These are phyloP conservation scores for Phytophthora constricta DNA, from an alignment of 352 stramenopile species.

Conservation along the genomic window DNA sequence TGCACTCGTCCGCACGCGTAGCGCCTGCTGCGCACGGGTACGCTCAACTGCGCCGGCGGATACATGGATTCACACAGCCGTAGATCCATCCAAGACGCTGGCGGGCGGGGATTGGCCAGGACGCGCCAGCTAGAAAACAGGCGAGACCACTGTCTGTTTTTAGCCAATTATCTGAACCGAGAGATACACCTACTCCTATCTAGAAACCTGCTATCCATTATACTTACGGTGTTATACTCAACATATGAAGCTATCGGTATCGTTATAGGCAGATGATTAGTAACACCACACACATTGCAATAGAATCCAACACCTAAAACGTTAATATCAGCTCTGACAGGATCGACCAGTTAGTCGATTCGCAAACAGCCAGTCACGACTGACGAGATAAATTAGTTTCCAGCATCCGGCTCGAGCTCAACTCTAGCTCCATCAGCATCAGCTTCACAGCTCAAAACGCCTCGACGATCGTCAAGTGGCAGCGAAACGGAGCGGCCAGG, in stretches of 20 bases:
- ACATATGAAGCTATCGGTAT: too few relatives aligned
- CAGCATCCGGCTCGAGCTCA: not conserved
- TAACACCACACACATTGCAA: not conserved
- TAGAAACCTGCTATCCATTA: not conserved
- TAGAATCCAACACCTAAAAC: not conserved
- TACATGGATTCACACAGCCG: conserved; percentile 16
- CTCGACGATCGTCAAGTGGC: not conserved
- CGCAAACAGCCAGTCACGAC: not conserved
- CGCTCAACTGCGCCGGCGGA: conserved; percentile 13
- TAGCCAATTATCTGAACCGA: too few relatives aligned
- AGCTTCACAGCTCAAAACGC: not conserved
- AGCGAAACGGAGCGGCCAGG: not conserved
- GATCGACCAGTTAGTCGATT: not conserved
- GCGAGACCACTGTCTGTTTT: not conserved
- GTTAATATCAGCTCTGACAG: too few relatives aligned
- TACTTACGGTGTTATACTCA: too few relatives aligned
- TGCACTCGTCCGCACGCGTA: not conserved
- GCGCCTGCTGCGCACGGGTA: not conserved
- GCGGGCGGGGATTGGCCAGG: conserved; percentile 19
- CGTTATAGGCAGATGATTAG: not conserved
- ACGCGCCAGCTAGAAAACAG: too few relatives aligned
- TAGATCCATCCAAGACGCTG: conserved; percentile 2
- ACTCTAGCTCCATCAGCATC: too few relatives aligned
- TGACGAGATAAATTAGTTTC: not conserved
- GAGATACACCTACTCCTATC: not conserved